Evolutionary conservation across 148 eudicot species (phyloP).

Genomic region (Rhododendron kiyosumense): DNA sequence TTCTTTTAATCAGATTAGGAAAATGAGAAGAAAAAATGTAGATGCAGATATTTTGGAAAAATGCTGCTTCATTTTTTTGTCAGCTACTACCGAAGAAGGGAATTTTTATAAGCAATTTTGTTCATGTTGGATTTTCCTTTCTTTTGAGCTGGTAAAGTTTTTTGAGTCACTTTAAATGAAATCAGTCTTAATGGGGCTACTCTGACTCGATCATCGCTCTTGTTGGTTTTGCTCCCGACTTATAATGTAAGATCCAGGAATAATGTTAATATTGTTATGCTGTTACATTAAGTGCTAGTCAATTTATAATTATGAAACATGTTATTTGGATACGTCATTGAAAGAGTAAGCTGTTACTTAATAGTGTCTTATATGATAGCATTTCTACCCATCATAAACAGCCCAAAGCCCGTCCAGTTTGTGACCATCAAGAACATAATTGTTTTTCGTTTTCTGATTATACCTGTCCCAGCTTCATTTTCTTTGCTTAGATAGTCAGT

Average conservation of each 20-base stretch:
- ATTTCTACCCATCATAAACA: neutral
- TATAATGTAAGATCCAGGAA: neutral
- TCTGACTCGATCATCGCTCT: neutral
- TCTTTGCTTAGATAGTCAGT: neutral
- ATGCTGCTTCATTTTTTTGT: neutral
- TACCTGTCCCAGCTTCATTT: neutral
- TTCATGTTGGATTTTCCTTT: neutral
- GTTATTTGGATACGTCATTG: neutral
- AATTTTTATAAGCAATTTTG: neutral
- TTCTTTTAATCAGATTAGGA: neutral
- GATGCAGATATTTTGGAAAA: neutral
- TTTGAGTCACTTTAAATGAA: neutral
- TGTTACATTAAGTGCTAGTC: neutral
- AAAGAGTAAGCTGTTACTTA: neutral
- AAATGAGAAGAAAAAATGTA: neutral
- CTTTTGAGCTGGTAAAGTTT: neutral
- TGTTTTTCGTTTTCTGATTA: neutral
- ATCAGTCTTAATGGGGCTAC: neutral
- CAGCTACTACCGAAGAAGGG: neutral
- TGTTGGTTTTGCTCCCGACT: neutral
- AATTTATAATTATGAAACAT: neutral
- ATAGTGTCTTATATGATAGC: neutral
- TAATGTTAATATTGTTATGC: neutral
- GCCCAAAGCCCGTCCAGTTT: neutral
- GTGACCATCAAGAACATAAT: neutral